Evolutionary conservation across 768 basidiomycete species (phyloP), one percentile per base, ranked within the genome.

Genomic region (Tremella yokohamensis): DNA sequence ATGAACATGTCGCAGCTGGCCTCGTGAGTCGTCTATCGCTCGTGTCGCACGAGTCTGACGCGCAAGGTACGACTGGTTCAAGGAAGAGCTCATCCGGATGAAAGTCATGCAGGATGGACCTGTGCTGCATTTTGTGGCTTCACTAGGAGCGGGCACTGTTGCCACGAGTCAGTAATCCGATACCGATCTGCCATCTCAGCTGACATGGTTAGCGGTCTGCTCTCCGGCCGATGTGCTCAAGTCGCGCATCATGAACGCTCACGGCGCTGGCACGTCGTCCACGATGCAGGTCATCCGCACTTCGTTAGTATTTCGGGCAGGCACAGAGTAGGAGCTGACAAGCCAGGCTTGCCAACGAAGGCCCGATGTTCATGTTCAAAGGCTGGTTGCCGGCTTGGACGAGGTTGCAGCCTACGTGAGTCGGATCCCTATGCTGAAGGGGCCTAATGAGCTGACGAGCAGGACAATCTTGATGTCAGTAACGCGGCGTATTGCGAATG

Each of bases 1-100:
- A 92, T 92, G 90, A 93, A 92, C 74, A 88, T 89, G 49, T 88
- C 86, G 78, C 90, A 94, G 74, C 84, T 93, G 22, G 90, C 89
- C 0, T 90, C 89, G 85, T 89, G 73, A 74, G 87, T 80, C 3
- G 13, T 44, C 13, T 34, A 2, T 29, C 18, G n/a, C 12, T 34
- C 16, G 12, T 22, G 4, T 16, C 22, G 3, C 39, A 12, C 47
- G 51, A 50, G 16, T 45, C 54, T 44, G 37, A 53, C 42, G 15
- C 22, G n/a, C 2, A 56, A 89, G 87, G 11, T 94, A 94, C 69
- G 91, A 94, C 75, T 90, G 88, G 75, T 90, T 91, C 83, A 94
- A 94, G 76, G 81, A 85, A 2, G 85, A 89, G 68, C 79, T 93
- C 4, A 76, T 92, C 49, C 85, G 85, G 75, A 84, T 84, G 2